A percentile compares a stretch with the other conserved stretches of the same genome.
These are phyloP conservation scores for Capsella bursapastoris DNA, from an alignment of 345 rosid species.

Conservation along the genomic window DNA sequence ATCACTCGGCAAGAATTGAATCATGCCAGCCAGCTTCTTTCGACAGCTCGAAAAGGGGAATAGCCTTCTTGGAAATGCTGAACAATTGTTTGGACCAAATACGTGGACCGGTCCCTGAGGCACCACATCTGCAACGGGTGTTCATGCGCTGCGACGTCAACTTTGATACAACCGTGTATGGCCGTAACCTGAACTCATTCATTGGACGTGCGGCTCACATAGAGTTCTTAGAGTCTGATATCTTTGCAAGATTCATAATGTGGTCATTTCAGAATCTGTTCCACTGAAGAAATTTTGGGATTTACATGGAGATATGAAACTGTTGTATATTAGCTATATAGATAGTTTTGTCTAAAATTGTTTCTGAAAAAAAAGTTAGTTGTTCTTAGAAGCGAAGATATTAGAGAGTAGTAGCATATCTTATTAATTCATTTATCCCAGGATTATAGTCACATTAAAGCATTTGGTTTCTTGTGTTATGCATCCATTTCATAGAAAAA, in stretches of 20 bases:
- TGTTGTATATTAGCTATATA: conserved; percentile 37
- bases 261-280: conserved; percentile 90
- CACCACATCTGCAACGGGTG: conserved; percentile 50
- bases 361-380: not conserved
- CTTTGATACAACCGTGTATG: conserved; percentile 75
- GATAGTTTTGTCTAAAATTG: conserved; percentile 8
- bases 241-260: conserved; percentile 85
- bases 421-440: no score
- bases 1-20: conserved; percentile 95
- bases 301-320: conserved; percentile 1
- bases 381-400: no score
- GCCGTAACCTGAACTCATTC: conserved; percentile 80
- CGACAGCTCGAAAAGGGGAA: conserved; percentile 79
- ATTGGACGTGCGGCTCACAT: conserved; percentile 97
- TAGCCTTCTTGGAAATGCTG: conserved; percentile 83
- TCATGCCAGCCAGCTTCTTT: conserved; percentile 74
- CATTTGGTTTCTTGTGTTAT: not conserved
- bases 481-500: not conserved
- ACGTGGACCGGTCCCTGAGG: conserved; percentile 60
- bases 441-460: not conserved
- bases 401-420: no score
- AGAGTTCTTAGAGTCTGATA: conserved; percentile 87
- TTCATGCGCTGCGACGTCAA: conserved; percentile 94
- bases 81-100: conserved; percentile 93
- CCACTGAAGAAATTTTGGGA: conserved; percentile 41